These are phyloP conservation scores for Tolypocladium paradoxum DNA, from an alignment of 2,329 filamentous ascomycete species.

Conservation along the genomic window DNA sequence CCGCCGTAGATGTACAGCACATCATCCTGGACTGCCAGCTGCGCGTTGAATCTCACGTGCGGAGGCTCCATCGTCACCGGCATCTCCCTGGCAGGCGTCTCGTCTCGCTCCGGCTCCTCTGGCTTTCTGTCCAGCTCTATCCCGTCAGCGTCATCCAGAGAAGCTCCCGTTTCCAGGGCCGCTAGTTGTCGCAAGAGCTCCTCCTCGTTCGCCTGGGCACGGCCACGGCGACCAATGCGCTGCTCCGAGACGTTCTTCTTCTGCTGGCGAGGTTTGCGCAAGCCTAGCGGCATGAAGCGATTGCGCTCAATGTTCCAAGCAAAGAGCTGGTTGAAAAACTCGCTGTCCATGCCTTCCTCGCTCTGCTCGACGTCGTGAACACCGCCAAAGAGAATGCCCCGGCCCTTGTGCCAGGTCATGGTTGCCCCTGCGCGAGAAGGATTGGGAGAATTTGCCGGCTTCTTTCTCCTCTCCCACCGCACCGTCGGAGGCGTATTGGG, in stretches of 20 bases:
- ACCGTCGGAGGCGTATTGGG: slow-evolving; percentile 58
- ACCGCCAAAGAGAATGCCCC: slow-evolving; percentile 87
- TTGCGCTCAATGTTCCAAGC: slow-evolving; percentile 96
- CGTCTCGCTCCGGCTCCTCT: slow-evolving; percentile 42
- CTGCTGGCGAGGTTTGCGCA: slow-evolving; percentile 62
- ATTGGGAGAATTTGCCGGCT: slow-evolving; percentile 77
- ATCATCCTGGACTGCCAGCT: slow-evolving; percentile 84
- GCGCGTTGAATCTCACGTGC: slow-evolving; percentile 82
- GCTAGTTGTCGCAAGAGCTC: slow-evolving; percentile 81
- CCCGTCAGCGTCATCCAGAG: slow-evolving; percentile 41
- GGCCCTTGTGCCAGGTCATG: slow-evolving; percentile 88
- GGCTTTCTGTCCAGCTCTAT: slow-evolving; percentile 41
- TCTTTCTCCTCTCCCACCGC: slow-evolving; percentile 88
- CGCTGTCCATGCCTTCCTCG: slow-evolving; percentile 91
- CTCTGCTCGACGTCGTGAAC: slow-evolving; percentile 87
- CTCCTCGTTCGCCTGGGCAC: slow-evolving; percentile 83
- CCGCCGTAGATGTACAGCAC: slow-evolving; percentile 90
- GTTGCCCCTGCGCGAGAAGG: slow-evolving; percentile 80
- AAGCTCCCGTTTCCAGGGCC: slow-evolving; percentile 66
- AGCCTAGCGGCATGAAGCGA: slow-evolving; percentile 73
- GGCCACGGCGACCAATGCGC: slow-evolving; percentile 50
- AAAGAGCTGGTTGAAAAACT: slow-evolving; percentile 89
- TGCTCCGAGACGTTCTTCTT: slow-evolving; percentile 47
- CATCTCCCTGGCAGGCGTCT: slow-evolving; percentile 50
- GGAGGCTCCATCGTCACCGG: slow-evolving; percentile 71